phyloP scores from a whole-genome alignment of 306 rosid species.

The Dryas alaskensis region DNA sequence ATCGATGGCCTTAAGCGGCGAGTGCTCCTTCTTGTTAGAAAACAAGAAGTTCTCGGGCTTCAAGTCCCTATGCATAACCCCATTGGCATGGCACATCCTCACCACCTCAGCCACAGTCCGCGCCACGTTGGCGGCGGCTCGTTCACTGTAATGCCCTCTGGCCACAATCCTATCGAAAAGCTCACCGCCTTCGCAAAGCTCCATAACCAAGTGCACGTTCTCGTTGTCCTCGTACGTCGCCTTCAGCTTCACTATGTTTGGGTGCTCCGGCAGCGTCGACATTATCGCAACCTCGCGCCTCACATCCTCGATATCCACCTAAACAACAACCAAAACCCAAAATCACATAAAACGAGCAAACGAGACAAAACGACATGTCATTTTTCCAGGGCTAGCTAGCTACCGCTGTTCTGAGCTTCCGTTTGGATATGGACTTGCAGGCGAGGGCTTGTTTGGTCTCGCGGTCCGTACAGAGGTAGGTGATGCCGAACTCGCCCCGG shows the following conservation, averaged over 20 bases:
- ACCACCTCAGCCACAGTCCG: constrained; percentile 79
- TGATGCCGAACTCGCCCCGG: constrained; percentile 97
- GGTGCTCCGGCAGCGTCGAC: constrained; percentile 76
- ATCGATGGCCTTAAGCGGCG: constrained; percentile 77
- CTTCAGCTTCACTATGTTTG: constrained; percentile 65
- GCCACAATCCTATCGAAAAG: constrained; percentile 87
- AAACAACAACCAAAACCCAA: neutral
- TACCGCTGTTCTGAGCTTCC: constrained; percentile 78
- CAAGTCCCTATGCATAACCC: constrained; percentile 81
- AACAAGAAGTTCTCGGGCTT: constrained; percentile 86
- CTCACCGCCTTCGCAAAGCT: constrained; percentile 80
- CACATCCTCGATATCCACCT: constrained; percentile 74
- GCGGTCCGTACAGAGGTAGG: constrained; percentile 85
- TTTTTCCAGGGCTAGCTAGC: neutral
- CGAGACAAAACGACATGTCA: neutral
- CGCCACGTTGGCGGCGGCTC: constrained; percentile 79
- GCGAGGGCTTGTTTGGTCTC: constrained; percentile 81
- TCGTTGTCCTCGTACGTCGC: constrained; percentile 76
- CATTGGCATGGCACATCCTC: constrained; percentile 77
- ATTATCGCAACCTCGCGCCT: constrained; percentile 85
- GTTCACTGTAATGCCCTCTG: constrained; percentile 75
- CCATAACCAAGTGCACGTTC: constrained; percentile 89
- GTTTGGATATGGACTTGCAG: constrained; percentile 90
- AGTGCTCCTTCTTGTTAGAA: constrained; percentile 76
- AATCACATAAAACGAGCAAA: neutral